Evolutionary conservation across 139 green algal species (phyloP).

Genomic region (Tetraselmis striata): DNA sequence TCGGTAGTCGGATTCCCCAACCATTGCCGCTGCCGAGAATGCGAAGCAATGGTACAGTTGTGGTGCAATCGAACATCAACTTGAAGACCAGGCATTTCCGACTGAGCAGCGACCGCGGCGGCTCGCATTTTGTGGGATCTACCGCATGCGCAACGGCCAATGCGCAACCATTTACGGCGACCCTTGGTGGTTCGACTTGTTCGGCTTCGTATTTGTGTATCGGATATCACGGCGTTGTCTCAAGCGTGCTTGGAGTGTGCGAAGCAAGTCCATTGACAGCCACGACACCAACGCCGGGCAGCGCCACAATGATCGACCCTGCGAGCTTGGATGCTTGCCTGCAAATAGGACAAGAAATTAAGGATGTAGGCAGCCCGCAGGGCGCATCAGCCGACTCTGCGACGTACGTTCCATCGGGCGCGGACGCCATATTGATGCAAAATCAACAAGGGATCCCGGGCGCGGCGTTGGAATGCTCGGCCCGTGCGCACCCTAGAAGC

Average conservation of each 20-base stretch:
- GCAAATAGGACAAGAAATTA: neutral
- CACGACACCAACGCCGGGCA: neutral
- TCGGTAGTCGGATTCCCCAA: no score
- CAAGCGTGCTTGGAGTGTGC: neutral
- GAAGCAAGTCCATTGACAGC: neutral
- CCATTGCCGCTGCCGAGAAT: no score
- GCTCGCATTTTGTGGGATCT: neutral
- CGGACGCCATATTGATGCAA: neutral
- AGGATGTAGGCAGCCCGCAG: neutral
- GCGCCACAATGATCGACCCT: neutral
- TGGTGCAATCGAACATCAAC: no score
- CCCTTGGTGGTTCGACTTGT: no score
- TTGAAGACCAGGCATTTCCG: no score
- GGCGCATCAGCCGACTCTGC: neutral
- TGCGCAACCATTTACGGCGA: no score
- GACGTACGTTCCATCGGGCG: neutral
- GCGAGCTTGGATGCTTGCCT: neutral
- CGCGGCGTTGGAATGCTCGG: no score
- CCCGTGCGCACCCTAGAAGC: neutral
- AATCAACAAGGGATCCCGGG: no score
- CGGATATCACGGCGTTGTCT: no score
- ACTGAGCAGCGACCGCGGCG: neutral
- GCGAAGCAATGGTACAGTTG: no score
- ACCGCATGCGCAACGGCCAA: neutral
- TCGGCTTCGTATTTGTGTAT: no score